These are phyloP conservation scores for Coemansia sp. DNA, from an alignment of 192 early-diverging fungal species.

Conservation along the genomic window DNA sequence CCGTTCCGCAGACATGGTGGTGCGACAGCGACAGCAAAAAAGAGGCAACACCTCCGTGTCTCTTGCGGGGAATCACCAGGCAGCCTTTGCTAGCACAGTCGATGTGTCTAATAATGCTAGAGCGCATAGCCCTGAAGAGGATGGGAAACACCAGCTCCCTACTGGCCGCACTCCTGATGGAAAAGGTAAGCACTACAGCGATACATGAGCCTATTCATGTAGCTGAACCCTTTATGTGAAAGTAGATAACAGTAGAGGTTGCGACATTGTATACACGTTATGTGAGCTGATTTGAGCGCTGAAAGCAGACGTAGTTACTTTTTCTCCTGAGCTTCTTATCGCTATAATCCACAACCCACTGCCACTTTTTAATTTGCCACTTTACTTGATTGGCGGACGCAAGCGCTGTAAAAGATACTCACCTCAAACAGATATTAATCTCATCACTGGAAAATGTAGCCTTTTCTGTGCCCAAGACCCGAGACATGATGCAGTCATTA, in stretches of 20 bases:
- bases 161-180: conserved; percentile 50
- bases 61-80: background rate
- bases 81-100: background rate
- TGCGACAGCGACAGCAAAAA: conserved; percentile 40
- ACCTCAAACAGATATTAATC: background rate
- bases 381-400: background rate
- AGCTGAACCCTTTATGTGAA: background rate
- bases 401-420: background rate
- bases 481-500: conserved; percentile 74
- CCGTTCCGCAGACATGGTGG: conserved; percentile 21
- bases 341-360: too few species aligned
- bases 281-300: too few species aligned
- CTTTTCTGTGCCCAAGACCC: conserved; percentile 68
- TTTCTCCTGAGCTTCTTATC: too few species aligned
- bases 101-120: background rate
- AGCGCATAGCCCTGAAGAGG: background rate
- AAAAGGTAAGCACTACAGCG: conserved; percentile 28
- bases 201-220: background rate
- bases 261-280: too few species aligned
- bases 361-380: background rate
- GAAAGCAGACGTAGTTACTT: too few species aligned
- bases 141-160: conserved; percentile 14
- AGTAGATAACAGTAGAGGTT: background rate
- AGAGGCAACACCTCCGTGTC: conserved; percentile 7
- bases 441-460: conserved; percentile 20